Evolutionary conservation across 2,329 filamentous ascomycete species (phyloP).

Genomic region (Alternaria sp.): DNA sequence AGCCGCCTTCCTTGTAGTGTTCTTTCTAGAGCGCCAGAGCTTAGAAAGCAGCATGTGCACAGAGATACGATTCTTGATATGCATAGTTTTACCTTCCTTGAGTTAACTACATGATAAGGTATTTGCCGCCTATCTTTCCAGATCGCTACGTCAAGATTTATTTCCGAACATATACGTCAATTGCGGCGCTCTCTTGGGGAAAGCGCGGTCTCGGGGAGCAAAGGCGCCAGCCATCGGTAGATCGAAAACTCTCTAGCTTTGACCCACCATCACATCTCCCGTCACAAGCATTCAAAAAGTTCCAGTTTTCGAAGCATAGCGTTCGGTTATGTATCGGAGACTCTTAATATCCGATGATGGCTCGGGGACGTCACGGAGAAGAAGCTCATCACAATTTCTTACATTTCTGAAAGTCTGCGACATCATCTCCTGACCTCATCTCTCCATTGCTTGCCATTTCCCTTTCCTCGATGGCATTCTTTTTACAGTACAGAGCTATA

Average conservation of each 20-base stretch:
- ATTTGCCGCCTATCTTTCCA: neutral
- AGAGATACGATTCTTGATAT: neutral
- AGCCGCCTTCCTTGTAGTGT: neutral
- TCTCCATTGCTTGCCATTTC: neutral
- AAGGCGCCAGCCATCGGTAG: constrained; percentile 9
- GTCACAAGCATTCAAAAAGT: constrained; percentile 6
- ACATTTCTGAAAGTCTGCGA: neutral
- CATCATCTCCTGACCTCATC: neutral
- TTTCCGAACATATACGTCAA: neutral
- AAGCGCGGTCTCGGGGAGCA: constrained; percentile 4
- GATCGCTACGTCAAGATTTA: neutral
- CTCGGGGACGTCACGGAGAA: constrained; percentile 9
- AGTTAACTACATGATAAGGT: neutral
- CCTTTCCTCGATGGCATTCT: constrained; percentile 10
- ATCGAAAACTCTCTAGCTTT: constrained; percentile 2
- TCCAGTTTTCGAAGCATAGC: constrained; percentile 4
- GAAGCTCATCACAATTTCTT: neutral
- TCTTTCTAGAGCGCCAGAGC: neutral
- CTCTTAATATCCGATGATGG: neutral
- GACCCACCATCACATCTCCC: constrained; percentile 5
- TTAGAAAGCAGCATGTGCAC: neutral
- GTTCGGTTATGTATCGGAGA: constrained; percentile 4
- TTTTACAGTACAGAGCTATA: constrained; percentile 7
- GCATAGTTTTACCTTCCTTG: neutral
- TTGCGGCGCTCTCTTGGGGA: neutral